These are phyloP conservation scores for Agaricus subrufescens DNA, from an alignment of 768 basidiomycete species.

Conservation along the genomic window DNA sequence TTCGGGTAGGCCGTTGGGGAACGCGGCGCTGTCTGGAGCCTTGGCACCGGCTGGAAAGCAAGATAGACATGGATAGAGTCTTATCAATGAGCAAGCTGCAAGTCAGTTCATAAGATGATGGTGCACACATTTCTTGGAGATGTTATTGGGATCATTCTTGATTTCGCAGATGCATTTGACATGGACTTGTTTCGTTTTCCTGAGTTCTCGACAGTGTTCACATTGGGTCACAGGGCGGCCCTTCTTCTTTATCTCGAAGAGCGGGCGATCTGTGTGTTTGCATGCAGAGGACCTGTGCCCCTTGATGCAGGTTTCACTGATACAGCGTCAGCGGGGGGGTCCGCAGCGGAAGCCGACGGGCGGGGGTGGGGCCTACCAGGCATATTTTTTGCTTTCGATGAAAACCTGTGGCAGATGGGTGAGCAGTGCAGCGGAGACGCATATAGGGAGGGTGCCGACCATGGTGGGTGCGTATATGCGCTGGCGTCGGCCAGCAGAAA, in stretches of 20 bases:
- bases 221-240: constrained; percentile 92
- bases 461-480: constrained; percentile 26
- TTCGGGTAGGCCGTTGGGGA: constrained; percentile 72
- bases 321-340: constrained; percentile 10
- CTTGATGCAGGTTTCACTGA: constrained; percentile 89
- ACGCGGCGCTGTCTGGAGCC: constrained; percentile 67
- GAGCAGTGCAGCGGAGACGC: not conserved
- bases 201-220: constrained; percentile 77
- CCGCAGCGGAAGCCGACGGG: constrained; percentile 3
- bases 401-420: constrained; percentile 47
- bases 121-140: constrained; percentile 60
- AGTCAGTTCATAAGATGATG: constrained; percentile 4
- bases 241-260: constrained; percentile 92
- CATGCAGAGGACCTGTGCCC: constrained; percentile 89
- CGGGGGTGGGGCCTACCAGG: constrained; percentile 54
- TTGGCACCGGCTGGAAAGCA: constrained; percentile 38
- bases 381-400: constrained; percentile 69
- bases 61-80: constrained; percentile 23
- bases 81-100: constrained; percentile 42
- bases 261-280: constrained; percentile 81
- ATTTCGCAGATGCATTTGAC: constrained; percentile 83
- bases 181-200: constrained; percentile 84
- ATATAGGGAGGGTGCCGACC: constrained; percentile 27
- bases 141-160: constrained; percentile 47
- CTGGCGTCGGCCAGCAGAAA: constrained; percentile 30